These are phyloP conservation scores for Eremothecium sinecaudum DNA, from an alignment of 1,139 yeast species.

Conservation along the genomic window DNA sequence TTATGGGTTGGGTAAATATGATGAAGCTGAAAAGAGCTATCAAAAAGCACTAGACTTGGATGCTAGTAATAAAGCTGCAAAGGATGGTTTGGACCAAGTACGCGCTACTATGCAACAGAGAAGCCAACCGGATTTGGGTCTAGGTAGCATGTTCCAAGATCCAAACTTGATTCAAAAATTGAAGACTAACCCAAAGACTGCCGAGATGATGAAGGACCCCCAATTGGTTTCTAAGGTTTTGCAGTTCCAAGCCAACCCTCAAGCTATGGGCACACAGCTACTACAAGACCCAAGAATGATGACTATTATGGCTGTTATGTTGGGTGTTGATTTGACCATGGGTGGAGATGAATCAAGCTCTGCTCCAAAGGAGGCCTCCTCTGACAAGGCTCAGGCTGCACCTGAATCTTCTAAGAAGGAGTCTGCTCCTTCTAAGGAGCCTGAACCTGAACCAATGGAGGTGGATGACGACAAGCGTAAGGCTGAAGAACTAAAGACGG, in stretches of 20 bases:
- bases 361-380: conserved; percentile 31
- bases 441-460: conserved; percentile 32
- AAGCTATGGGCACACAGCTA: conserved; percentile 51
- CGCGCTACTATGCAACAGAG: conserved; percentile 29
- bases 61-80: conserved; percentile 75
- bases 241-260: conserved; percentile 63
- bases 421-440: conserved; percentile 26
- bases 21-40: conserved; percentile 60
- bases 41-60: conserved; percentile 78
- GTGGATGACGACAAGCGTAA: conserved; percentile 36
- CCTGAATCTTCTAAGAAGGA: conserved; percentile 23
- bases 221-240: conserved; percentile 63
- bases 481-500: conserved; percentile 75
- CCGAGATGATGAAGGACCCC: conserved; percentile 82
- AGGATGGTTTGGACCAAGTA: conserved; percentile 68
- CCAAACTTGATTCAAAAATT: conserved; percentile 71
- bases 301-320: conserved; percentile 76
- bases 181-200: conserved; percentile 77
- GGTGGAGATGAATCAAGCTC: conserved; percentile 24
- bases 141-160: conserved; percentile 68
- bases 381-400: conserved; percentile 13
- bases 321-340: conserved; percentile 71
- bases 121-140: conserved; percentile 59
- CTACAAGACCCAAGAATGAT: conserved; percentile 76
- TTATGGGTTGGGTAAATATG: conserved; percentile 71